Evolutionary conservation across 192 early-diverging fungal species (phyloP).

Genomic region (Entomortierella chlamydospora): DNA sequence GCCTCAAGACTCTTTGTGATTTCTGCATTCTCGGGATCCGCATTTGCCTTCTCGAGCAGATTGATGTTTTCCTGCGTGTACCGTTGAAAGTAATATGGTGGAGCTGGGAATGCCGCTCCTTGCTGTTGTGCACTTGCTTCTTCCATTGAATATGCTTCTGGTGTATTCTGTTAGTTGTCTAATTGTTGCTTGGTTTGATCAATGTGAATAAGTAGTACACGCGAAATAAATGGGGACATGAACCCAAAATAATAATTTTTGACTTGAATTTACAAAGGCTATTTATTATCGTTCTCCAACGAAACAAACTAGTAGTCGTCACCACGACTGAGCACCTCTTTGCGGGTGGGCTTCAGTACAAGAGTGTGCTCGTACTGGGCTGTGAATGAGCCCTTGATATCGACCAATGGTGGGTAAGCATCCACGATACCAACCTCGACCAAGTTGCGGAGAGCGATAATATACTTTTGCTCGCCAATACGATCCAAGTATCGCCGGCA

Average conservation of each 20-base stretch:
- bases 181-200: no score
- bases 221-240: not conserved
- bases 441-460: slow-evolving; percentile 85
- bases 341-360: slow-evolving; percentile 87
- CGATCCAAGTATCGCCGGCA: slow-evolving; percentile 97
- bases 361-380: slow-evolving; percentile 98
- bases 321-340: slow-evolving; percentile 74
- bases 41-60: slow-evolving; percentile 31
- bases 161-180: not conserved
- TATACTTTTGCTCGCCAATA: slow-evolving; percentile 90
- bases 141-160: slow-evolving; percentile 13
- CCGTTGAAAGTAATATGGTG: slow-evolving; percentile 72
- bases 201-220: no score
- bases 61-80: slow-evolving; percentile 74
- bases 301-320: slow-evolving; percentile 49
- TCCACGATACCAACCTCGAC: slow-evolving; percentile 86
- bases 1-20: slow-evolving; percentile 34
- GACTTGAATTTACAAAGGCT: no score
- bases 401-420: slow-evolving; percentile 90
- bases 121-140: slow-evolving; percentile 44
- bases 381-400: slow-evolving; percentile 88
- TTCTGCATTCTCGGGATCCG: slow-evolving; percentile 32
- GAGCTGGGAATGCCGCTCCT: slow-evolving; percentile 70
- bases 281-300: no score
- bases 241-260: no score